Evolutionary conservation across 2,329 filamentous ascomycete genomes (phyloP), one percentile per base, ranked within the genome.

Genomic region (Apiospora malaysiana): DNA sequence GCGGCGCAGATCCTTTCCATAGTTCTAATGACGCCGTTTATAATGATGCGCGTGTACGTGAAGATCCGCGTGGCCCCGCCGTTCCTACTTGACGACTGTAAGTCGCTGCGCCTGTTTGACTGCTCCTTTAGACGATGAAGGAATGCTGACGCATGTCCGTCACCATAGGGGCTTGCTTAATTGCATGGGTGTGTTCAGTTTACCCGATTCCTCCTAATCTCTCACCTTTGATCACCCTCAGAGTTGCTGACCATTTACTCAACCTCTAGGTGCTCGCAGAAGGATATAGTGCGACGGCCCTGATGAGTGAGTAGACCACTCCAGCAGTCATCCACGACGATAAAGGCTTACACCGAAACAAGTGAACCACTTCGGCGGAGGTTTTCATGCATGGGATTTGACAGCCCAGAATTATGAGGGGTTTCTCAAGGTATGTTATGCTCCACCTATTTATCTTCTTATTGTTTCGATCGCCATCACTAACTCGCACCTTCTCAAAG

Each of bases 21-120:
- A 1, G 67, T 68, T n/a, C 14, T 68, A 4, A 42, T 56, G 27
- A 49, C 46, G 9, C 9, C 21, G 5, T 68, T 68, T 16, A 14
- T 68, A 4, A 21, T 37, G 1, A 18, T 68, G 1, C 67, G 67
- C 4, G 47, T 51, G 21, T 68, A 68, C 14, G 46, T 42, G 9
- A 68, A 68, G 32, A 10, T 37, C 18, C 14, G 21, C 18, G 45
- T 68, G 25, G 67, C 67, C 4, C 67, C 67, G 27, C 67, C 67
- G 32, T 68, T 68, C 46, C 46, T 68, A 4, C 27, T 42, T 1
- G 67, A 68, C 23, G 67, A 68, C 67, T 68, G 67, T 68, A 37
- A 49, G 67, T 68, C 14, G 65, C 16, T 46, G 45, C 65, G 4
- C 25, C 16, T n/a, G 63, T 16, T 21, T 18, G 27, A 9, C 21